Percentiles rank a stretch among this genome's conserved stretches.
Evolutionary conservation across 1,139 yeast species (phyloP).

Genomic region (Ogataea hybrid): DNA sequence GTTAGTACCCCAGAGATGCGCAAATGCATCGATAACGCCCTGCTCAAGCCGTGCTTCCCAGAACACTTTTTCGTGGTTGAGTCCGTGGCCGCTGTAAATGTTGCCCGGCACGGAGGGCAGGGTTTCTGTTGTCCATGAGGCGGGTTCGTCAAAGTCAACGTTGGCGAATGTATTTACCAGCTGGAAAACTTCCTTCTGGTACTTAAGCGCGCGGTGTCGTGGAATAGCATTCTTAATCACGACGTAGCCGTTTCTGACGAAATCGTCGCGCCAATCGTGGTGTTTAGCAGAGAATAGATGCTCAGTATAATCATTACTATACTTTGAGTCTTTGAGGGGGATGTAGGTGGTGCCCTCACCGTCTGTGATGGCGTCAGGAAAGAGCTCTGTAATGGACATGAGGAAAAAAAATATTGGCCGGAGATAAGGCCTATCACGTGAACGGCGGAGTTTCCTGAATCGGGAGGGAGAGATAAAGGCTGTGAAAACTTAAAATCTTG

Average conservation of each 20-base stretch:
- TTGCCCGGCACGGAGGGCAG: slow-evolving; percentile 23
- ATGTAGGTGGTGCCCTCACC: background rate
- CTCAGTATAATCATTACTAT: background rate
- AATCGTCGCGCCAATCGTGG: slow-evolving; percentile 28
- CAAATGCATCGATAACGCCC: slow-evolving; percentile 24
- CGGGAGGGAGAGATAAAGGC: background rate
- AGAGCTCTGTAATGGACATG: background rate
- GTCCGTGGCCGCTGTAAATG: slow-evolving; percentile 17
- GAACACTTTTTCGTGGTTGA: slow-evolving; percentile 28
- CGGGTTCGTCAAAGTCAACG: slow-evolving; percentile 23
- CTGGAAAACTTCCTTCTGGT: slow-evolving; percentile 18
- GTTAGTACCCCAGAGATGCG: slow-evolving; percentile 29
- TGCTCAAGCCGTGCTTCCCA: slow-evolving; percentile 31
- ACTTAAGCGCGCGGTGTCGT: slow-evolving; percentile 21
- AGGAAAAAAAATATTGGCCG: background rate
- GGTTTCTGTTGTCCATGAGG: slow-evolving; percentile 27
- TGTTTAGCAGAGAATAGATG: background rate
- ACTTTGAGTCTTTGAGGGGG: background rate
- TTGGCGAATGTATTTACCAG: slow-evolving; percentile 22
- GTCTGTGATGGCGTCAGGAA: background rate
- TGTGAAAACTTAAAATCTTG: background rate
- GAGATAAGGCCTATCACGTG: background rate
- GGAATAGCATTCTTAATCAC: slow-evolving; percentile 27
- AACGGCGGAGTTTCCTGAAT: background rate
- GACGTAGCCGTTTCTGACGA: slow-evolving; percentile 26